Base-by-base conservation (phyloP, 306 rosid genomes). In the Cucumis melo region DNA sequence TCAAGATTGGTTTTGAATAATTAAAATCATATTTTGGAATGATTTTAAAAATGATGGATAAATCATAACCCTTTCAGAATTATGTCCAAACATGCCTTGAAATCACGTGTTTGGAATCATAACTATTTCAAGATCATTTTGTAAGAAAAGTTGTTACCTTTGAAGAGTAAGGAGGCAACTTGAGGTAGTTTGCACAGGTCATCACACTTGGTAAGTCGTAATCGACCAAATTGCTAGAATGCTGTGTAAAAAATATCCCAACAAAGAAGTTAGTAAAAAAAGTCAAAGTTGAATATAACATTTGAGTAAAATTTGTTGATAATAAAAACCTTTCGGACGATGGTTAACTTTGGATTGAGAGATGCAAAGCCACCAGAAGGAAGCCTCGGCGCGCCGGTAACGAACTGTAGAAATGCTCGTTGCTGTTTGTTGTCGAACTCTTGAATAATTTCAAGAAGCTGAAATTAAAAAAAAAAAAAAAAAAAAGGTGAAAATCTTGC, bases 131-230 rank as follows among this genome's bases (percentile, higher is more conserved):
- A 42, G 10, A 42, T 42, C 13, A 42, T 42, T 32, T 32, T 3
- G 48, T 42, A 2, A 12, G 62, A 75, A 62, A 23, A 34, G 59
- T 82, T 12, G 1, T 67, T 72, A 95, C 99, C 81, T 92, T 92
- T 79, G 98, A 86, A 21, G 98, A 88, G 89, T 92, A 95, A 10
- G 99, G 92, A 29, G 99, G 99, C 74, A 95, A 81, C 90, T 95
- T 95, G 72, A 95, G 96, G 83, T 95, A 95, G 83, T 95, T 95
- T 76, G 99, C 99, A 74, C 99, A 95, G 7, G 99, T 92, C 99
- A 95, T 95, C 87, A 92, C 99, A 17, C 99, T 95, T 15, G 99
- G 99, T 72, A 95, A 86, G 83, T 95, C 99, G 46, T 87, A 32
- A 81, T 95, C 97, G 11, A 84, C 87, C 58, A 46, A 83, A 89